Evolutionary conservation across 768 basidiomycete species (phyloP).

Genomic region (Hebeloma cylindrosporum): DNA sequence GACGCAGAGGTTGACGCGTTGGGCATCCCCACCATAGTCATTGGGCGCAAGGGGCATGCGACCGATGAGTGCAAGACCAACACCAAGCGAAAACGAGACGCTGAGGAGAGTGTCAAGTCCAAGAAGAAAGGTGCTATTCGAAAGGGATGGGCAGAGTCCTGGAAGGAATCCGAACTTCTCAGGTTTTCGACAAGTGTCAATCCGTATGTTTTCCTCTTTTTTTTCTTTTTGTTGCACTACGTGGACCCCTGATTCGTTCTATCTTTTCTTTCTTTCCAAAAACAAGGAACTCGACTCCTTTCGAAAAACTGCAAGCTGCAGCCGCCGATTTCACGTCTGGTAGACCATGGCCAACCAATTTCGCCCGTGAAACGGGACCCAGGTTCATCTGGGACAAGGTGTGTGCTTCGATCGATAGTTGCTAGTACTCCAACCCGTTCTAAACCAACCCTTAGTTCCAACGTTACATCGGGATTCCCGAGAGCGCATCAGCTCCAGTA

Average conservation of each 20-base stretch:
- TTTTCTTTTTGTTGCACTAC: background rate
- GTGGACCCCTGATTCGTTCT: background rate
- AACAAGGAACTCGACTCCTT: constrained; percentile 45
- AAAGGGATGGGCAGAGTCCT: constrained; percentile 65
- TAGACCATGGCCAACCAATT: constrained; percentile 38
- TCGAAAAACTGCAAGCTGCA: constrained; percentile 60
- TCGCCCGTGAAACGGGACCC: constrained; percentile 34
- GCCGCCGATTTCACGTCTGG: constrained; percentile 54
- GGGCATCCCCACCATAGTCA: constrained; percentile 64
- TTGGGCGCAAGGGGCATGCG: constrained; percentile 46
- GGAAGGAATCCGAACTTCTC: constrained; percentile 60
- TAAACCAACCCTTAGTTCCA: constrained; percentile 45
- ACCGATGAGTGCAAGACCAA: constrained; percentile 59
- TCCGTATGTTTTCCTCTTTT: constrained; percentile 40
- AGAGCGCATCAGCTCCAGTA: constrained; percentile 7
- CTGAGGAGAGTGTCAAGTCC: constrained; percentile 17
- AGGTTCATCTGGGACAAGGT: constrained; percentile 67
- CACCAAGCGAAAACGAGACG: constrained; percentile 41
- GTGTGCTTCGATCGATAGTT: constrained; percentile 8
- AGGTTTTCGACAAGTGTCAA: constrained; percentile 46
- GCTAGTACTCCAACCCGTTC: constrained; percentile 1
- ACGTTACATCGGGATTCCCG: constrained; percentile 53
- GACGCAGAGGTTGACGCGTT: constrained; percentile 64
- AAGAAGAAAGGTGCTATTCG: constrained; percentile 17
- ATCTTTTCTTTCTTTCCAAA: too few relatives aligned